phyloP scores from a whole-genome alignment of 495 filamentous ascomycete genomes.

The Jackrogersella multiformis region DNA sequence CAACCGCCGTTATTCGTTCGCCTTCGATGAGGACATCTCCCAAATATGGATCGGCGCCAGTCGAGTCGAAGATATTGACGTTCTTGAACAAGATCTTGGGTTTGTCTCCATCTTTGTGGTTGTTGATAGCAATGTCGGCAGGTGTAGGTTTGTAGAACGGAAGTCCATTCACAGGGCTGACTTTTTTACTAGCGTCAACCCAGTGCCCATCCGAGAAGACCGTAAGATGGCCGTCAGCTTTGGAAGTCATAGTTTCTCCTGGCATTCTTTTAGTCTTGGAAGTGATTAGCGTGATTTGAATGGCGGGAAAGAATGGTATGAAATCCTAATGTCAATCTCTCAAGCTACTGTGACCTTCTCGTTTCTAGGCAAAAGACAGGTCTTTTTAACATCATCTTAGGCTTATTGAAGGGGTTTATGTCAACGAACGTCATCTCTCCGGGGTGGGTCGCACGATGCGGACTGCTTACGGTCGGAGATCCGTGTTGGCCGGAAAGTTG shows the following conservation, averaged over 20 bases:
- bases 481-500: not conserved
- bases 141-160: conserved; percentile 6
- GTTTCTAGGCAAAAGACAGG: not conserved
- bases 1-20: not conserved
- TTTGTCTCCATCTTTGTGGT: conserved; percentile 5
- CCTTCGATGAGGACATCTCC: conserved; percentile 10
- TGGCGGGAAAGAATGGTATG: not conserved
- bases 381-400: not conserved
- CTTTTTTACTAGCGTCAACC: not conserved
- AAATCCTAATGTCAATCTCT: not conserved
- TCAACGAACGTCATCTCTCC: not conserved
- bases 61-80: conserved; percentile 6
- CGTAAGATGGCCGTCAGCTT: not conserved
- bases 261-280: not conserved
- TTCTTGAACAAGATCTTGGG: conserved; percentile 4
- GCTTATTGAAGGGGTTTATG: not conserved
- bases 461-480: not conserved
- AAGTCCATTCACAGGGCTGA: not conserved
- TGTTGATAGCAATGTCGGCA: conserved; percentile 3
- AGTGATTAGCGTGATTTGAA: not conserved
- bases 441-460: not conserved
- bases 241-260: not conserved
- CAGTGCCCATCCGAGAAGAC: not conserved
- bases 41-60: not conserved
- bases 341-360: not conserved